Evolutionary conservation across 257 asterid genomes (phyloP).

Genomic region (Solanum paucissectum): DNA sequence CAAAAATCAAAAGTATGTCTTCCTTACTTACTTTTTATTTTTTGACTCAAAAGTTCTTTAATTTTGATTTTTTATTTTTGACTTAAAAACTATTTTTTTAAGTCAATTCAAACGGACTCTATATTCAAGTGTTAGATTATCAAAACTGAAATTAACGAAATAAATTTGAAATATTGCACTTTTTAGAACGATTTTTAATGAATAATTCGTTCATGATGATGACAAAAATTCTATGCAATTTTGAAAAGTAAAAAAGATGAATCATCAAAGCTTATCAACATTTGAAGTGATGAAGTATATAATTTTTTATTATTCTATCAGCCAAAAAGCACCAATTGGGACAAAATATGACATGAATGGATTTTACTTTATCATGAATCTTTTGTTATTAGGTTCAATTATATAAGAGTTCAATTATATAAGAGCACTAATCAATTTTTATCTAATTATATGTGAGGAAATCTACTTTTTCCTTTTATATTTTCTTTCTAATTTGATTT

Average conservation of each 20-base stretch:
- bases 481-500: neutral
- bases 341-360: neutral
- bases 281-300: neutral
- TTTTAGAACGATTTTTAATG: neutral
- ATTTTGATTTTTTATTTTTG: no score
- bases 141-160: neutral
- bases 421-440: neutral
- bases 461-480: neutral
- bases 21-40: no score
- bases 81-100: no score
- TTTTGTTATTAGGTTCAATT: neutral
- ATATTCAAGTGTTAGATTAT: neutral
- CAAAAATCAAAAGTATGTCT: no score
- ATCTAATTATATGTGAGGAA: neutral
- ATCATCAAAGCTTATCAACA: neutral
- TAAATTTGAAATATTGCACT: neutral
- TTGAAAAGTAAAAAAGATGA: neutral
- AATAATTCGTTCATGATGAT: neutral
- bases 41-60: no score
- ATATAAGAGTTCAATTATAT: neutral
- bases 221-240: neutral
- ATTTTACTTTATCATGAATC: neutral
- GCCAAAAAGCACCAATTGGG: neutral
- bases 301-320: neutral
- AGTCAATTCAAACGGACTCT: no score